Conservation (phyloP, 2,329 filamentous ascomycete species). For the Botrytis galanthina region DNA sequence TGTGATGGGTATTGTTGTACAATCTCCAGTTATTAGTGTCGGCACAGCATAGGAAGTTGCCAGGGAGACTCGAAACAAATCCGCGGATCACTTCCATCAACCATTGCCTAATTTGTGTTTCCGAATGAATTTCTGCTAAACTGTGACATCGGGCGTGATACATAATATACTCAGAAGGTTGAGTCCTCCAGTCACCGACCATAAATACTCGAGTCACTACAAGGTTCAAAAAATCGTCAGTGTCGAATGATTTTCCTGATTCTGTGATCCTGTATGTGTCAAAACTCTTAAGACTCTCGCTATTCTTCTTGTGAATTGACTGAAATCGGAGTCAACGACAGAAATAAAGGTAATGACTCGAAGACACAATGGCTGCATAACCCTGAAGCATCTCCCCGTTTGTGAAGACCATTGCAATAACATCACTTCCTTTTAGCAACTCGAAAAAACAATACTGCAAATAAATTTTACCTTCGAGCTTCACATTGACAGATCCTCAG, state of each 20-base stretch:
- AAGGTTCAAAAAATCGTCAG: not conserved
- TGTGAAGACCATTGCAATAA: not conserved
- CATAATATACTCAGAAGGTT: too few species aligned
- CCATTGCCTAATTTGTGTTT: too few species aligned
- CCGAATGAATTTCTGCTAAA: too few species aligned
- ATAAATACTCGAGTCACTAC: not conserved
- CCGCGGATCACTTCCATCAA: too few species aligned
- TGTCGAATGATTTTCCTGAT: not conserved
- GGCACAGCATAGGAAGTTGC: too few species aligned
- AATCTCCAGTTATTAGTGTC: too few species aligned
- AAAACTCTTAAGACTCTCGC: not conserved
- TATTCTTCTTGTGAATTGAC: not conserved
- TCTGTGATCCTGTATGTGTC: not conserved
- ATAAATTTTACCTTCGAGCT: too few species aligned
- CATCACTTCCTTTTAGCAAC: not conserved
- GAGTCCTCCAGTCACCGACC: not conserved
- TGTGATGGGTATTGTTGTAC: too few species aligned
- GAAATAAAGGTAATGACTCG: not conserved
- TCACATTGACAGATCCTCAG: too few species aligned
- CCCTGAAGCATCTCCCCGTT: not conserved
- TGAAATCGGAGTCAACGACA: not conserved
- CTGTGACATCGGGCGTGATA: not conserved
- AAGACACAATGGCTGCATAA: not conserved
- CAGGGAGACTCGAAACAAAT: too few species aligned
- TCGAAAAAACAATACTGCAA: not conserved